These are phyloP conservation scores for Trichophyton schoenleinii DNA, from an alignment of 2,329 filamentous ascomycete species.

Conservation along the genomic window DNA sequence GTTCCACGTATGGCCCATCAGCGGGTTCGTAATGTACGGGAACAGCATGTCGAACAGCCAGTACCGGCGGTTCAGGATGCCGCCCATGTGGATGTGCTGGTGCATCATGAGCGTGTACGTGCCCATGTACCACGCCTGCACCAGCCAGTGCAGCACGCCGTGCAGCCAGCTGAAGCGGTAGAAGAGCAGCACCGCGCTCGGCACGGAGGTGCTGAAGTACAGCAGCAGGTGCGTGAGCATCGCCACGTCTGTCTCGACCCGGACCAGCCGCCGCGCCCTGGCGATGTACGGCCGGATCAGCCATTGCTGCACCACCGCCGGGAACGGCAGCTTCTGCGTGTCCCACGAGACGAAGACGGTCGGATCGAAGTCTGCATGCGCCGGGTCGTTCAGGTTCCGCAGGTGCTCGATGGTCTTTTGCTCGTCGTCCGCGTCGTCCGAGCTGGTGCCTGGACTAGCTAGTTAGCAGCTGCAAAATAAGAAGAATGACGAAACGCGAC, in stretches of 20 bases:
- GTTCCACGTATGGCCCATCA: slow-evolving; percentile 78
- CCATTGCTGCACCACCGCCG: slow-evolving; percentile 33
- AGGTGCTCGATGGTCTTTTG: slow-evolving; percentile 32
- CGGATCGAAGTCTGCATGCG: slow-evolving; percentile 39
- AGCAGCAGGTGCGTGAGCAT: slow-evolving; percentile 65
- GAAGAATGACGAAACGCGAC: not conserved
- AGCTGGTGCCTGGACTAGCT: not conserved
- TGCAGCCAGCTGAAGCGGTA: slow-evolving; percentile 55
- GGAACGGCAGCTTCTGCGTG: slow-evolving; percentile 32
- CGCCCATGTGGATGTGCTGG: slow-evolving; percentile 69
- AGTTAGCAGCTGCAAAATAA: not conserved
- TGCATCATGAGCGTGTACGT: slow-evolving; percentile 73
- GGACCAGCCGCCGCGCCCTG: slow-evolving; percentile 45
- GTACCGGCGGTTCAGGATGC: slow-evolving; percentile 48
- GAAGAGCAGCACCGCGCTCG: slow-evolving; percentile 55
- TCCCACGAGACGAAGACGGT: slow-evolving; percentile 45
- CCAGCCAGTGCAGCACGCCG: slow-evolving; percentile 50
- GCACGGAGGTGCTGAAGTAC: slow-evolving; percentile 57
- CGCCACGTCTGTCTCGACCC: slow-evolving; percentile 58
- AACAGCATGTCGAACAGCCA: slow-evolving; percentile 51
- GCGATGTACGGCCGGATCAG: slow-evolving; percentile 49
- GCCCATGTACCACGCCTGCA: slow-evolving; percentile 58
- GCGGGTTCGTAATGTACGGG: slow-evolving; percentile 60
- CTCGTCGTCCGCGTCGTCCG: slow-evolving; percentile 11
- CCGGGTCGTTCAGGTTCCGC: slow-evolving; percentile 39